Evolutionary conservation across 225 moss, liverwort and hornwort species (phyloP), one percentile per base, ranked within the genome.

Genomic region (Marchantia paleacea): DNA sequence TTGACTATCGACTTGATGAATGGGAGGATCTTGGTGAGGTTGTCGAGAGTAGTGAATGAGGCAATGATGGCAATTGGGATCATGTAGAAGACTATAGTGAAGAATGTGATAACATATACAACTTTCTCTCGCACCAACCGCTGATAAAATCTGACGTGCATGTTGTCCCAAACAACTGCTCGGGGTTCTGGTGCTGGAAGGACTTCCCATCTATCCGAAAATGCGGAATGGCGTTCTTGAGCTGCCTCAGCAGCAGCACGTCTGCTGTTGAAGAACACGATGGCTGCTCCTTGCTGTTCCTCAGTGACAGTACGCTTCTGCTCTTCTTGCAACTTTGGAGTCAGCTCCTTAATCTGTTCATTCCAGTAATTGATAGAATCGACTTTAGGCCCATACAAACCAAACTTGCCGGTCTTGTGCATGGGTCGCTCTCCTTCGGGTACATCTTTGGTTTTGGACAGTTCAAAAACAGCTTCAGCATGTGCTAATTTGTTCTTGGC

Each of bases 21-120:
- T 39, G 94, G 94, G n/a, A 96, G 77, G 10, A 86, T 55, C 78
- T 84, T 91, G 7, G 90, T 92, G 52, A 96, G 92, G 73, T 93
- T 96, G 52, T 91, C 87, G 0, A 96, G 86, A 2, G 94, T 93
- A 79, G 91, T 96, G 84, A 96, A 84, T 3, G 85, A 87, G 10
- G 96, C 92, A 60, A 96, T 86, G 52, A 96, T 83, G 2, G 90
- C 89, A n/a, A 96, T 96, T 0, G 96, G 96, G 55, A 96, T 93
- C 94, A 96, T 96, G 79, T 94, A 94, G 75, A 96, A 96, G 8
- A 96, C 78, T 22, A 96, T 88, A 0, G 90, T 85, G 76, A 96
- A 88, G 86, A 96, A 96, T 4, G 94, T 91, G 0, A 79, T 82
- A 2, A 91, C 78, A 83, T 92, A 92, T 22, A 96, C 90, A 0